These are phyloP conservation scores for Suhomyces sp. DNA, from an alignment of 805 yeast species.

Conservation along the genomic window DNA sequence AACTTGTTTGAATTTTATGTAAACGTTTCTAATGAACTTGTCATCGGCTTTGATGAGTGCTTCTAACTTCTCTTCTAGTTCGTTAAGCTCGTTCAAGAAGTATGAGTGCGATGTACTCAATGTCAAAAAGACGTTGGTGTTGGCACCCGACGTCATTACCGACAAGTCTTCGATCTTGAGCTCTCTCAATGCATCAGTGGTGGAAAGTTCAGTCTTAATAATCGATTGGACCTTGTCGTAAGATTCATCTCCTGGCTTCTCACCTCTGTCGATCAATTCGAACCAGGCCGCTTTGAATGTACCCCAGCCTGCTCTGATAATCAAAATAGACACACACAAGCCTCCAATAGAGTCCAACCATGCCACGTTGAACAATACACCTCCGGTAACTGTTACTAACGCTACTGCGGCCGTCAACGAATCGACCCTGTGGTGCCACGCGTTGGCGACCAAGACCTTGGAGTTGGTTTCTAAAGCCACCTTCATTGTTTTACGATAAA, in stretches of 20 bases:
- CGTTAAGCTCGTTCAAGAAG: constrained; percentile 28
- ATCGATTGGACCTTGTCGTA: constrained; percentile 42
- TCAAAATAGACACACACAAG: constrained; percentile 72
- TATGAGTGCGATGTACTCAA: constrained; percentile 26
- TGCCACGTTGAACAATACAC: constrained; percentile 69
- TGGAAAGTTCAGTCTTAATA: constrained; percentile 29
- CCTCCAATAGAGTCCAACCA: constrained; percentile 96
- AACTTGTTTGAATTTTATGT: constrained; percentile 32
- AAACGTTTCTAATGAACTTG: constrained; percentile 42
- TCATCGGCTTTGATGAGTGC: constrained; percentile 35
- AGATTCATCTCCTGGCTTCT: constrained; percentile 48
- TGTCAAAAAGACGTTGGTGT: constrained; percentile 39
- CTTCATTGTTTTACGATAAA: constrained; percentile 76
- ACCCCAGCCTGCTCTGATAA: constrained; percentile 79
- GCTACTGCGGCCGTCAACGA: constrained; percentile 91
- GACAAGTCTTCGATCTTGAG: constrained; percentile 41
- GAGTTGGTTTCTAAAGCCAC: constrained; percentile 79
- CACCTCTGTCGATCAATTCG: constrained; percentile 76
- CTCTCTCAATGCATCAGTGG: constrained; percentile 26
- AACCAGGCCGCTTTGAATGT: constrained; percentile 67
- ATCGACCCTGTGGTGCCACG: constrained; percentile 98
- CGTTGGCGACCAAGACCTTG: constrained; percentile 90
- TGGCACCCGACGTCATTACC: constrained; percentile 58
- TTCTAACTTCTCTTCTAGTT: constrained; percentile 32
- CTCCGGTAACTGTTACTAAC: constrained; percentile 79